A percentile compares a stretch with the other conserved stretches of the same genome.
phyloP scores from a whole-genome alignment of 2,329 filamentous ascomycete species.

The Colletotrichum gigasporum region DNA sequence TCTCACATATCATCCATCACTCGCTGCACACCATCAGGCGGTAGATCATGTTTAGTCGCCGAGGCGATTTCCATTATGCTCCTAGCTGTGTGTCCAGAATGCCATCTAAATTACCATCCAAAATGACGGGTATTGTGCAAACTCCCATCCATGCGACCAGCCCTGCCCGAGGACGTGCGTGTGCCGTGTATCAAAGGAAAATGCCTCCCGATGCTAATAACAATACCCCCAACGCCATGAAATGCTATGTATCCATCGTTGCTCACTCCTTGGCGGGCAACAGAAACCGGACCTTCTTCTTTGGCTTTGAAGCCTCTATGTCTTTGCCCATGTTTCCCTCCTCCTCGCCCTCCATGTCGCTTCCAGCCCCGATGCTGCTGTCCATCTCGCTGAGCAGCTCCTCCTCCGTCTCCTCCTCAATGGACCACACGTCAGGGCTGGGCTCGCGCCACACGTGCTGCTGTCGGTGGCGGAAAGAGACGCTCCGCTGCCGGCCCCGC shows the following conservation, averaged over 20 bases:
- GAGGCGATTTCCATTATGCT: slow-evolving; percentile 10
- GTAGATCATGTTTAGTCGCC: slow-evolving; percentile 12
- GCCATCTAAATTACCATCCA: slow-evolving; percentile 6
- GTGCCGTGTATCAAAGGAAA: slow-evolving; percentile 27
- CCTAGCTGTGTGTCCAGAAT: neutral
- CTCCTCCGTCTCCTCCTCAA: slow-evolving; percentile 67
- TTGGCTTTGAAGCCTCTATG: slow-evolving; percentile 57
- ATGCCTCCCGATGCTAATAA: slow-evolving; percentile 37
- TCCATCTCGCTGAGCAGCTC: slow-evolving; percentile 57
- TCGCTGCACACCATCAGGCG: neutral
- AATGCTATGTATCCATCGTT: slow-evolving; percentile 12
- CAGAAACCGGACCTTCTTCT: slow-evolving; percentile 66
- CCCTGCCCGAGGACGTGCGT: slow-evolving; percentile 15
- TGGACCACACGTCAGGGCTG: slow-evolving; percentile 68
- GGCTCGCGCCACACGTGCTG: slow-evolving; percentile 65
- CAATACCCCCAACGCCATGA: slow-evolving; percentile 9
- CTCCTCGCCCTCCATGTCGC: slow-evolving; percentile 38
- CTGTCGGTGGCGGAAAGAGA: slow-evolving; percentile 47
- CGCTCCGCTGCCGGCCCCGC: slow-evolving; percentile 39
- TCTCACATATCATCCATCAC: no score
- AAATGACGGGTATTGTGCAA: slow-evolving; percentile 17
- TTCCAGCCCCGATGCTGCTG: slow-evolving; percentile 40
- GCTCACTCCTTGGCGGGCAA: slow-evolving; percentile 53
- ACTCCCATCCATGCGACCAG: slow-evolving; percentile 13
- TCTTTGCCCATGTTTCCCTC: slow-evolving; percentile 37